Evolutionary conservation across 805 yeast genomes (phyloP), one percentile per base, ranked within the genome.

Genomic region (Myxozyma geophila): DNA sequence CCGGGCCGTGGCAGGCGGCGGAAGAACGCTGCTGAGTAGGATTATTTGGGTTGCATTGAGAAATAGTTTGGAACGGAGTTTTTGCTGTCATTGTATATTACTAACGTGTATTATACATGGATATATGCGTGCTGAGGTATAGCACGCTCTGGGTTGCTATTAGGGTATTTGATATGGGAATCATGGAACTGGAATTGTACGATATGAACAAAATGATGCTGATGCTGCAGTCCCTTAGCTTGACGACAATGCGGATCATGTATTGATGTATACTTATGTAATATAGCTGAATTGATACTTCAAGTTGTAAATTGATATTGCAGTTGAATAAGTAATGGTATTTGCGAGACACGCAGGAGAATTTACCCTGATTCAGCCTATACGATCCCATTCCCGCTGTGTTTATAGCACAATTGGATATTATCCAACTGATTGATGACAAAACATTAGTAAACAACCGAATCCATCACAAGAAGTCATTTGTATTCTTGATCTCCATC

Each of bases 1-100:
- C 62, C 66, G 4, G 66, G 66, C 5, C 62, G 66, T 17, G 64
- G 64, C 9, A 59, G 60, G 46, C 43, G 66, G 54, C 65, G 65
- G 40, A 62, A 58, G 53, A 46, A 51, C 39, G 57, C 53, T 36
- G 58, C 40, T 33, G 62, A 58, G 48, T 51, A 49, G 56, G 10
- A 9, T 7, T 21, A 7, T 17, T 44, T 7, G 9, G 50, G 19
- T 15, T 15, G 23, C 39, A 28, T 21, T 35, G n/a, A 41, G 46
- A 41, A n/a, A 19, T 41, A 41, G n/a, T 28, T 49, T 28, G 44
- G 37, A 41, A 21, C 48, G 57, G 57, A 23, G 49, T 53, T 28
- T 41, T 13, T 13, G 10, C 28, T 39, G 7, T 41, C 28, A 46
- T n/a, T n/a, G 54, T 17, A 12, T 46, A 21, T 17, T n/a, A n/a